Percentiles rank a stretch among this genome's conserved stretches.
Conservation (phyloP, 768 basidiomycete genomes). For the Hebeloma cylindrosporum region DNA sequence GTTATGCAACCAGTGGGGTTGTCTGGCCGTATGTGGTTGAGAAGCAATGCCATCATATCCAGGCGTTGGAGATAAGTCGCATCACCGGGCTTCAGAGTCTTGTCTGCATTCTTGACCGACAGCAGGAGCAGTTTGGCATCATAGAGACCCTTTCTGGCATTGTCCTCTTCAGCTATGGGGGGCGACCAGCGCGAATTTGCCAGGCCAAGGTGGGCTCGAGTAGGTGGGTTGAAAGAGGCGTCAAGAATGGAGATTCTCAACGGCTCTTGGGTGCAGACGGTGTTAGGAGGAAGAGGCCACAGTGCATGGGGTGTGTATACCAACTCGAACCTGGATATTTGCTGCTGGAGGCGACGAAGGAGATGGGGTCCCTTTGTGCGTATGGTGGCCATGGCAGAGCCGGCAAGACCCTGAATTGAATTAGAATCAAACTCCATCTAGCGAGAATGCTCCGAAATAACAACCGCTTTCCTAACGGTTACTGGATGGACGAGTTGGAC, state of each 20-base stretch:
- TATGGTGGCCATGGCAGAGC: slow-evolving; percentile 15
- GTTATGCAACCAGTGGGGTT: background rate
- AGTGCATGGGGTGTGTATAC: slow-evolving; percentile 56
- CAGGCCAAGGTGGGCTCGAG: slow-evolving; percentile 79
- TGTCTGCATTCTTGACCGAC: slow-evolving; percentile 87
- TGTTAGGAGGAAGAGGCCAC: slow-evolving; percentile 57
- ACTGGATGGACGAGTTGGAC: too few relatives aligned
- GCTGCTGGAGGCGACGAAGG: slow-evolving; percentile 43
- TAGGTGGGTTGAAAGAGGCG: slow-evolving; percentile 93
- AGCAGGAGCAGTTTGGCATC: slow-evolving; percentile 78
- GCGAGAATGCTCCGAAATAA: too few relatives aligned
- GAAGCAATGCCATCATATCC: slow-evolving; percentile 82
- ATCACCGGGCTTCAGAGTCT: slow-evolving; percentile 66
- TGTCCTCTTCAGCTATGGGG: slow-evolving; percentile 1
- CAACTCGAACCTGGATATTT: slow-evolving; percentile 53
- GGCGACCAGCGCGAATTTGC: slow-evolving; percentile 44
- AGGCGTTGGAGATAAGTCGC: slow-evolving; percentile 76
- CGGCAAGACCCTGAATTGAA: slow-evolving; percentile 2
- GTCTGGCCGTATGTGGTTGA: slow-evolving; percentile 35
- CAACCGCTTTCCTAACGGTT: too few relatives aligned
- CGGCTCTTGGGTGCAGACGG: slow-evolving; percentile 13
- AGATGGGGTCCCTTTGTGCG: slow-evolving; percentile 23
- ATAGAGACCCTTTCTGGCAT: slow-evolving; percentile 33
- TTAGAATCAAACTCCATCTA: background rate
- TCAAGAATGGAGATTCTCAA: slow-evolving; percentile 77